Evolutionary conservation across 805 yeast species (phyloP).

Genomic region (Wickerhamiella galacta): DNA sequence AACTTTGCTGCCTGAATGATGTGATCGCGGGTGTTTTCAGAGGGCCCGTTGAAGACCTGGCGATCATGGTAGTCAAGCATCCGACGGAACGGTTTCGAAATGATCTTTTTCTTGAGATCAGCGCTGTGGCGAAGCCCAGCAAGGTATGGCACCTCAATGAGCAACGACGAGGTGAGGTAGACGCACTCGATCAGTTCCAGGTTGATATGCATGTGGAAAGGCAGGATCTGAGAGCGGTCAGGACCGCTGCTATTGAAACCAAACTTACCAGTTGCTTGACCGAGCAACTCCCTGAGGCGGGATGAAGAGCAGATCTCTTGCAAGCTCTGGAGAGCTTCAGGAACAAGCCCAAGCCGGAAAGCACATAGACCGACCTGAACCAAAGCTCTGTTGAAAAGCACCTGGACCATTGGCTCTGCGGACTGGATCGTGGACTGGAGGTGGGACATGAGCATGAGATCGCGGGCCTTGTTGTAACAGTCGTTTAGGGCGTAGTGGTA

Average conservation of each 20-base stretch:
- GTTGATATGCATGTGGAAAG: constrained; percentile 97
- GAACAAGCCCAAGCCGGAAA: constrained; percentile 72
- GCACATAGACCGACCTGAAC: constrained; percentile 95
- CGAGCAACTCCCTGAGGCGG: constrained; percentile 79
- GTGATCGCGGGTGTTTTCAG: constrained; percentile 88
- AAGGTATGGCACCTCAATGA: constrained; percentile 82
- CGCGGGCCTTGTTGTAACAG: constrained; percentile 71
- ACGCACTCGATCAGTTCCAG: constrained; percentile 88
- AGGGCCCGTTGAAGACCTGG: constrained; percentile 93
- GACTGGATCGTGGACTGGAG: constrained; percentile 67
- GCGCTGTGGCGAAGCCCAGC: constrained; percentile 43
- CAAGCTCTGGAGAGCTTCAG: constrained; percentile 72
- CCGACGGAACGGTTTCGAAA: constrained; percentile 75
- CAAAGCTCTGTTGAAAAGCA: constrained; percentile 83
- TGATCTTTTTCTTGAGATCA: constrained; percentile 46
- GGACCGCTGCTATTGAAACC: constrained; percentile 7
- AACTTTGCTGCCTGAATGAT: constrained; percentile 84
- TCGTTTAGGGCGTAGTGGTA: constrained; percentile 85
- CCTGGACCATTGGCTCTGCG: constrained; percentile 76
- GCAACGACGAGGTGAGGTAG: constrained; percentile 73
- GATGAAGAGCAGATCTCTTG: constrained; percentile 77
- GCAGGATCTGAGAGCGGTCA: constrained; percentile 71
- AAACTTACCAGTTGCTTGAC: constrained; percentile 75
- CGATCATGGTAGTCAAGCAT: constrained; percentile 84
- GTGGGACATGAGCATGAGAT: constrained; percentile 73